These are phyloP conservation scores for Silene conica DNA, from an alignment of 148 eudicot species.

Conservation along the genomic window DNA sequence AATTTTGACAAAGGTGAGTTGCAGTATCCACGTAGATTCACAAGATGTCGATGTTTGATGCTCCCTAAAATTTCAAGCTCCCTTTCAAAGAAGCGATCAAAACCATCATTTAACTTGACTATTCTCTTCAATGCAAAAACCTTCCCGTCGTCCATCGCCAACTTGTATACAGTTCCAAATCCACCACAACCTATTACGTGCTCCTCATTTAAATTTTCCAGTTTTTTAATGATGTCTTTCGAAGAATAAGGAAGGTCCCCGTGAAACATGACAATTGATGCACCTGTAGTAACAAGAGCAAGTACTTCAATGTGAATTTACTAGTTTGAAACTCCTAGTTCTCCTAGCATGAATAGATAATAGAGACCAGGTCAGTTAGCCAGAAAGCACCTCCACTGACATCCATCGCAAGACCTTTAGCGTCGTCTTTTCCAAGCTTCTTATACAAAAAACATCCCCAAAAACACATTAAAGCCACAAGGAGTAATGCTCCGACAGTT, in stretches of 20 bases:
- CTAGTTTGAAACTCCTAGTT: not conserved
- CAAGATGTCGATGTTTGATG: constrained; percentile 90
- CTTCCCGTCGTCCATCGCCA: constrained; percentile 94
- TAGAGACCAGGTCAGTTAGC: not conserved
- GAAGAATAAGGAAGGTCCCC: constrained; percentile 98
- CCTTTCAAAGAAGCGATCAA: constrained; percentile 93
- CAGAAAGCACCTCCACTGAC: constrained; percentile 69
- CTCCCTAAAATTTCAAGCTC: constrained; percentile 98
- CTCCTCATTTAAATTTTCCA: constrained; percentile 82
- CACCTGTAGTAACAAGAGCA: constrained; percentile 53
- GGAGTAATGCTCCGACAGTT: constrained; percentile 88
- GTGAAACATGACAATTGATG: constrained; percentile 96
- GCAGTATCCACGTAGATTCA: constrained; percentile 97
- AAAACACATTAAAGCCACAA: constrained; percentile 97
- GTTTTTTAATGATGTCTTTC: constrained; percentile 79
- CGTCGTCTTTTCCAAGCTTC: constrained; percentile 86
- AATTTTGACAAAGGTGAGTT: constrained; percentile 82
- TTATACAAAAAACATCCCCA: constrained; percentile 98
- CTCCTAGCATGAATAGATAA: not conserved
- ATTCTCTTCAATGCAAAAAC: constrained; percentile 91
- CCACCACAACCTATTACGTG: constrained; percentile 95
- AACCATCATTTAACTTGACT: constrained; percentile 72
- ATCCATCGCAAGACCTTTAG: constrained; percentile 73
- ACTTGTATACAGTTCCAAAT: constrained; percentile 92
- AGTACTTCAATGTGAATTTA: constrained; percentile 1